Evolutionary conservation across 2,329 filamentous ascomycete genomes (phyloP).

Genomic region (Coniella vitis): DNA sequence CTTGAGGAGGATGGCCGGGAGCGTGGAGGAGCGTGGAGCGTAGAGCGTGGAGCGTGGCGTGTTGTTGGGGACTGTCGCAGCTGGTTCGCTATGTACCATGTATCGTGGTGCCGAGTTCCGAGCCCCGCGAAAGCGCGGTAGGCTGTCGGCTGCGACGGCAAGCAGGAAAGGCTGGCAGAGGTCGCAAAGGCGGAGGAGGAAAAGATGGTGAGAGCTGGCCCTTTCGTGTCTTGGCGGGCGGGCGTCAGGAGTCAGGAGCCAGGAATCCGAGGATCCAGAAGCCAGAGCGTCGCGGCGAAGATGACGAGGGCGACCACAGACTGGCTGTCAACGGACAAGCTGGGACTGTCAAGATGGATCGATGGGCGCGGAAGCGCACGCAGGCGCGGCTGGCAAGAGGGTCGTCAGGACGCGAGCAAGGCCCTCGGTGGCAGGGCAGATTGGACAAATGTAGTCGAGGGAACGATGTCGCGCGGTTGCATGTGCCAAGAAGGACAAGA

Average conservation of each 20-base stretch:
- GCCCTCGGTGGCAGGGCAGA: neutral
- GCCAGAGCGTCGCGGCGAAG: neutral
- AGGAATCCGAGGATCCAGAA: neutral
- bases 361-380: neutral
- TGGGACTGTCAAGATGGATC: neutral
- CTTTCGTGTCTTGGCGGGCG: neutral
- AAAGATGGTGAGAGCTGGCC: neutral
- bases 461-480: conserved; percentile 18
- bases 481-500: conserved; percentile 26
- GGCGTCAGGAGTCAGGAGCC: neutral
- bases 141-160: neutral
- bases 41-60: neutral
- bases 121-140: neutral
- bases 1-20: conserved; percentile 1
- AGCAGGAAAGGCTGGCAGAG: neutral
- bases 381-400: neutral
- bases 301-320: neutral
- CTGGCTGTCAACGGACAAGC: neutral
- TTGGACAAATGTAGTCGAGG: neutral
- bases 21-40: neutral
- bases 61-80: neutral
- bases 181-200: neutral
- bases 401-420: neutral
- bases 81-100: neutral
- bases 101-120: conserved; percentile 8